Evolutionary conservation across 176 grass and related monocot species (phyloP).

Genomic region (Oryza nivara): DNA sequence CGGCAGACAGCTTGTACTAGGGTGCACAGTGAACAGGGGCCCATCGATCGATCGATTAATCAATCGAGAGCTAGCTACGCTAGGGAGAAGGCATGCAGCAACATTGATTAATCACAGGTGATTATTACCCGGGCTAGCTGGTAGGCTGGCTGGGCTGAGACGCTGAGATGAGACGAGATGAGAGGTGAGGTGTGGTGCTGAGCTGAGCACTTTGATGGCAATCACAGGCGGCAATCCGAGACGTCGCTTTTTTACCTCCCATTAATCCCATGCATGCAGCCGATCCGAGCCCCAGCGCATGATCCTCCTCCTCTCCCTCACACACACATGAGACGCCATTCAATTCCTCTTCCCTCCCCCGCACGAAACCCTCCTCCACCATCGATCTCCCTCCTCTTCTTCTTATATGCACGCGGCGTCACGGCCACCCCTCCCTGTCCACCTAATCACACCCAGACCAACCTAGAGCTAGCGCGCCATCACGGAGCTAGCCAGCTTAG

Average conservation of each 20-base stretch:
- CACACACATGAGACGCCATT: slow-evolving; percentile 55
- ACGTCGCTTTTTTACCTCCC: slow-evolving; percentile 77
- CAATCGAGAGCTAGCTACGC: neutral
- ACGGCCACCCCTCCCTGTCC: slow-evolving; percentile 18
- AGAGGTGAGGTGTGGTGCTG: neutral
- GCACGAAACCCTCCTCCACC: slow-evolving; percentile 80
- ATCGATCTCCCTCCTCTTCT: slow-evolving; percentile 28
- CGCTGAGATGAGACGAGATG: neutral
- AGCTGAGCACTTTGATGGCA: slow-evolving; percentile 72
- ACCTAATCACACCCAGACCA: slow-evolving; percentile 26
- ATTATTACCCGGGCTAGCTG: neutral
- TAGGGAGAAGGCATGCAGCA: neutral
- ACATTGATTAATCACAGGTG: neutral
- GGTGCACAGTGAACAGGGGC: neutral
- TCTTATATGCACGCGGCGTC: slow-evolving; percentile 41
- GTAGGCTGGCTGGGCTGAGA: neutral
- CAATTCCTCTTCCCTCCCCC: slow-evolving; percentile 67
- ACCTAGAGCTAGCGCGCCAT: neutral
- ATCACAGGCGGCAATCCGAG: slow-evolving; percentile 86
- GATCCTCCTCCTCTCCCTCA: slow-evolving; percentile 12
- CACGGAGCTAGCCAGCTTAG: neutral
- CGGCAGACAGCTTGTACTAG: neutral
- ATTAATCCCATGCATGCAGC: slow-evolving; percentile 85
- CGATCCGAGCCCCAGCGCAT: slow-evolving; percentile 36
- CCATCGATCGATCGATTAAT: neutral